Evolutionary conservation across 2,329 filamentous ascomycete species (phyloP).

Genomic region (Seiridium unicorne): DNA sequence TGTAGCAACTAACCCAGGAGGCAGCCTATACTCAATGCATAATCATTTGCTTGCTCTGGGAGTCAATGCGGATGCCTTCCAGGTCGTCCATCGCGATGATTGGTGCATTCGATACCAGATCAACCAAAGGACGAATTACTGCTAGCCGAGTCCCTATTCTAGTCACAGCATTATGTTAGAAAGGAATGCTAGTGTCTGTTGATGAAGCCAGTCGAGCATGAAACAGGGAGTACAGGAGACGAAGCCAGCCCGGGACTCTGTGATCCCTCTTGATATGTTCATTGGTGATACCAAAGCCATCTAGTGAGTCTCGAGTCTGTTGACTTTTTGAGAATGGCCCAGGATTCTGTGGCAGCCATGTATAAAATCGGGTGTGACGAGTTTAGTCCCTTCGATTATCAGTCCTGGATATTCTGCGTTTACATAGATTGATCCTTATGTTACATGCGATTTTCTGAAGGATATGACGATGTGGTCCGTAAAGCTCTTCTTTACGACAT

Average conservation of each 20-base stretch:
- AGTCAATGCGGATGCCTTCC: background rate
- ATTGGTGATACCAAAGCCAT: background rate
- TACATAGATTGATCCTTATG: background rate
- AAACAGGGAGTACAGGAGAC: background rate
- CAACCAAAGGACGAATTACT: no score
- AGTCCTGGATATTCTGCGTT: conserved; percentile 4
- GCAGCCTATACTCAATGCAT: background rate
- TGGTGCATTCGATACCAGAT: no score
- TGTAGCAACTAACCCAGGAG: background rate
- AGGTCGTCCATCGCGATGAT: background rate
- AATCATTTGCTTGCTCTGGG: background rate
- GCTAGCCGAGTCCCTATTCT: background rate
- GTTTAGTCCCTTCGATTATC: conserved; percentile 2
- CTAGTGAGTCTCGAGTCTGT: background rate
- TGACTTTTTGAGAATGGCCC: background rate
- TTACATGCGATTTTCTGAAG: background rate
- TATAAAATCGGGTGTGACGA: background rate
- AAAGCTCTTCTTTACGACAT: background rate
- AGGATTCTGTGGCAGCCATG: background rate
- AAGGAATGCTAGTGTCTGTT: background rate
- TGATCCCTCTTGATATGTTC: background rate
- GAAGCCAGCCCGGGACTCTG: background rate
- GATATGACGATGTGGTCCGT: background rate
- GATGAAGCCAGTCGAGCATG: background rate
- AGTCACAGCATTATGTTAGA: background rate